Percentiles rank a stretch among this genome's conserved stretches.
Evolutionary conservation across 2,329 filamentous ascomycete species (phyloP).

Genomic region (Stagonosporopsis vannaccii): DNA sequence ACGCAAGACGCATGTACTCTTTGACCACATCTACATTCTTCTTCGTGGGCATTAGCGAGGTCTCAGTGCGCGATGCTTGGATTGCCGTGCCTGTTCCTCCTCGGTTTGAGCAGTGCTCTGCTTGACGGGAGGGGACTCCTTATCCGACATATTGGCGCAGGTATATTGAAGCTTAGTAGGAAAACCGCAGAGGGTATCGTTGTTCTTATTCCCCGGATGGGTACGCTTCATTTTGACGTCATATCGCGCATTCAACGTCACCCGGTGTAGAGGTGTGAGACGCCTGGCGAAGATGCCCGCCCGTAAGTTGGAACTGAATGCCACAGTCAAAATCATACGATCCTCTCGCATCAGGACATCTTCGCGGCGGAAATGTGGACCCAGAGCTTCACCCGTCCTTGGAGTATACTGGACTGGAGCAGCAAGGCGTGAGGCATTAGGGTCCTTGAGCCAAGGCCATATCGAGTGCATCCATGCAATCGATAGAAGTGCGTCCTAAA

Average conservation of each 20-base stretch:
- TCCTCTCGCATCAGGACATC: not conserved
- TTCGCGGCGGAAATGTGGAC: not conserved
- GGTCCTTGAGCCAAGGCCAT: slow-evolving; percentile 28
- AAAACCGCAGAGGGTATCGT: not conserved
- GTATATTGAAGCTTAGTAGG: not conserved
- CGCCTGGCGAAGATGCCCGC: not conserved
- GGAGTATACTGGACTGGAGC: not conserved
- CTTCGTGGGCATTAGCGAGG: too few relatives aligned
- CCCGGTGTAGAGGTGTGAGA: not conserved
- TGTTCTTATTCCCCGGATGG: not conserved
- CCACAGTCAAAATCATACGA: not conserved
- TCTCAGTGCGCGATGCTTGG: not conserved
- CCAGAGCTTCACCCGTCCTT: not conserved
- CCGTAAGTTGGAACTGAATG: not conserved
- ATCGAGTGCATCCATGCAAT: slow-evolving; percentile 43
- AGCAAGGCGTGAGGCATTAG: slow-evolving; percentile 11
- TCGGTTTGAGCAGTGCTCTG: slow-evolving; percentile 17
- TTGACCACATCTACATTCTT: slow-evolving; percentile 46
- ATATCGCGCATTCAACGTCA: slow-evolving; percentile 1
- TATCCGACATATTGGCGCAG: slow-evolving; percentile 11
- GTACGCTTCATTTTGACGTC: slow-evolving; percentile 16
- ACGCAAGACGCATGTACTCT: slow-evolving; percentile 50
- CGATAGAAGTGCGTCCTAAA: slow-evolving; percentile 32
- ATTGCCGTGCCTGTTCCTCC: slow-evolving; percentile 12
- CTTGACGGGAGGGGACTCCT: slow-evolving; percentile 13